Base-by-base conservation (phyloP, 1,139 yeast genomes). In the Kodamaea alishanica region DNA sequence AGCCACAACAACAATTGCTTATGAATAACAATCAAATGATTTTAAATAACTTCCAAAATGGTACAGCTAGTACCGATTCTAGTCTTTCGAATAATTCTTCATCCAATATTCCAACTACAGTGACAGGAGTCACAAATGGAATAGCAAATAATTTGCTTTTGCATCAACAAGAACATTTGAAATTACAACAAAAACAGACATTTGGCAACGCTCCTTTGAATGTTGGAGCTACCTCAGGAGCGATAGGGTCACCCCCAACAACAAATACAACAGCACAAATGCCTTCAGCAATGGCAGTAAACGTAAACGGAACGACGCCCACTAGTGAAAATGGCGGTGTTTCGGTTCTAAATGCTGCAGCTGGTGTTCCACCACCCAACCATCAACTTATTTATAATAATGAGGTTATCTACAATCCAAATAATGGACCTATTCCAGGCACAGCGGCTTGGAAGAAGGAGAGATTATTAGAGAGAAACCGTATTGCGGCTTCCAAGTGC, bases 401-500 rank as follows among this genome's bases (percentile, higher is more conserved):
- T 51, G 81, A 80, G 49, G 77, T 79, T n/a, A 78, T 79, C 7
- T 79, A 70, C 54, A 77, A 79, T 47, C 83, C 84, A 1, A 69
- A 77, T 48, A 73, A 74, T 40, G 84, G 84, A 1, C 84, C 87
- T 1, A 75, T 81, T 12, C 89, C 89, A 0, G 92, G 92, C 2
- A 83, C 92, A 0, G 77, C 85, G 0, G 88, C 87, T 0, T 84
- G 88, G 89, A 83, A 83, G 52, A 76, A 80, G 47, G 87, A 83
- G 39, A 64, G 88, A 41, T 60, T 83, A 15, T 60, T 83, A 43
- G 90, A 82, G 54, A 63, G 90, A 50, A 83, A 83, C 51, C 63
- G 88, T 48, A 69, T 83, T 12, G 92, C 92, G 1, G 90, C 90
- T 0, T 78, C 84, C 8, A 83, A 81, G 52, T 84, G 92, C 65